Conservation (phyloP, 257 asterid species). For the Solanum pimpinellifolium region DNA sequence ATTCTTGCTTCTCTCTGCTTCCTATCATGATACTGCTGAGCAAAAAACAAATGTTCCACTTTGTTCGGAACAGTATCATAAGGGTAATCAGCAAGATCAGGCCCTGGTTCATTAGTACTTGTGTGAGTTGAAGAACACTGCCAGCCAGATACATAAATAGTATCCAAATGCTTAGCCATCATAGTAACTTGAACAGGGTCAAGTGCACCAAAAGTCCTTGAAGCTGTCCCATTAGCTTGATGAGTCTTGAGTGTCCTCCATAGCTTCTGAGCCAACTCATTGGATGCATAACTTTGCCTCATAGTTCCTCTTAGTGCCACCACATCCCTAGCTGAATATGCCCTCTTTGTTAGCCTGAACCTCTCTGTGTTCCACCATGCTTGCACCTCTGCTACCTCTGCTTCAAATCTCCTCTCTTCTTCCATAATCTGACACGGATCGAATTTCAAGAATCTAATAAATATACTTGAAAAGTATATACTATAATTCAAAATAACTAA, state of each 20-base stretch:
- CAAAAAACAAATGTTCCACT: slow-evolving; percentile 86
- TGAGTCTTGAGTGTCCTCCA: slow-evolving; percentile 91
- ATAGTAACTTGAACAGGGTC: slow-evolving; percentile 97
- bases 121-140: slow-evolving; percentile 99
- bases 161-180: slow-evolving; percentile 92
- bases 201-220: slow-evolving; percentile 87
- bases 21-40: slow-evolving; percentile 91
- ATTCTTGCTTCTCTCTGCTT: slow-evolving; percentile 90
- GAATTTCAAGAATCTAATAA: neutral
- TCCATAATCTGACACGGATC: slow-evolving; percentile 61
- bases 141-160: slow-evolving; percentile 95
- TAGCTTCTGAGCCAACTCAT: slow-evolving; percentile 83
- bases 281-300: slow-evolving; percentile 63
- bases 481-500: neutral
- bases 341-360: slow-evolving; percentile 71
- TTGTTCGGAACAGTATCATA: slow-evolving; percentile 97
- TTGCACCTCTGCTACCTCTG: slow-evolving; percentile 87
- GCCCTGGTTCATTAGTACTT: slow-evolving; percentile 90
- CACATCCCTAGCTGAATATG: slow-evolving; percentile 88
- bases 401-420: slow-evolving; percentile 82
- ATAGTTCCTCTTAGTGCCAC: slow-evolving; percentile 82
- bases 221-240: slow-evolving; percentile 82
- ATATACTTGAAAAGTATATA: neutral
- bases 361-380: slow-evolving; percentile 97
- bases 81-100: slow-evolving; percentile 94